phyloP scores from a whole-genome alignment of 805 yeast species.

The Zygosaccharomyces kombuchaensis region DNA sequence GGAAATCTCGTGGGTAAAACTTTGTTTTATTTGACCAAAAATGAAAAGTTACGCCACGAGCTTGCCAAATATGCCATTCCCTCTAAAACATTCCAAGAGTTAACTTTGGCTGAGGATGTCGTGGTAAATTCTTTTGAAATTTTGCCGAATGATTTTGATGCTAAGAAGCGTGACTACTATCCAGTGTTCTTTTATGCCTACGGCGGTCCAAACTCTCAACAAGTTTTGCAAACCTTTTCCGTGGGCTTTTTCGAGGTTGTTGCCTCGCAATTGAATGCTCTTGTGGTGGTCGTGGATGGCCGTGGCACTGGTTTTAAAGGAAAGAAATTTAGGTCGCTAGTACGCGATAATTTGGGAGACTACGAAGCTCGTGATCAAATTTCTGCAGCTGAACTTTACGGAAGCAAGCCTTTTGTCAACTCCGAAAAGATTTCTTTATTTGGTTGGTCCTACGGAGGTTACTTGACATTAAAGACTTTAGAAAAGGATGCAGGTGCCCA shows the following conservation, averaged over 20 bases:
- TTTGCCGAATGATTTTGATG: slow-evolving; percentile 68
- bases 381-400: slow-evolving; percentile 73
- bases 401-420: slow-evolving; percentile 59
- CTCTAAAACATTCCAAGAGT: slow-evolving; percentile 44
- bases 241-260: slow-evolving; percentile 69
- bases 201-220: slow-evolving; percentile 95
- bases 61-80: slow-evolving; percentile 55
- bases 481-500: slow-evolving; percentile 73
- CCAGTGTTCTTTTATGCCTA: slow-evolving; percentile 88
- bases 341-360: slow-evolving; percentile 76
- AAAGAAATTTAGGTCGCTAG: slow-evolving; percentile 66
- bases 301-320: slow-evolving; percentile 95
- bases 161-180: slow-evolving; percentile 47
- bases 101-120: slow-evolving; percentile 48
- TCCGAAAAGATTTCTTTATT: slow-evolving; percentile 70
- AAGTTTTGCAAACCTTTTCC: slow-evolving; percentile 58
- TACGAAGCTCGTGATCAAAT: slow-evolving; percentile 86
- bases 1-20: slow-evolving; percentile 29
- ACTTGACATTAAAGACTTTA: slow-evolving; percentile 80
- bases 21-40: slow-evolving; percentile 36
- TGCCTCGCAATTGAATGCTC: slow-evolving; percentile 71
- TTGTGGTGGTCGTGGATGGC: slow-evolving; percentile 94
- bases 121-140: slow-evolving; percentile 69
- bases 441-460: slow-evolving; percentile 99
- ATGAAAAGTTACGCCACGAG: slow-evolving; percentile 39